Evolutionary conservation across 2,329 filamentous ascomycete species (phyloP), one percentile per base, ranked within the genome.

Genomic region (Phialophora verrucosa): DNA sequence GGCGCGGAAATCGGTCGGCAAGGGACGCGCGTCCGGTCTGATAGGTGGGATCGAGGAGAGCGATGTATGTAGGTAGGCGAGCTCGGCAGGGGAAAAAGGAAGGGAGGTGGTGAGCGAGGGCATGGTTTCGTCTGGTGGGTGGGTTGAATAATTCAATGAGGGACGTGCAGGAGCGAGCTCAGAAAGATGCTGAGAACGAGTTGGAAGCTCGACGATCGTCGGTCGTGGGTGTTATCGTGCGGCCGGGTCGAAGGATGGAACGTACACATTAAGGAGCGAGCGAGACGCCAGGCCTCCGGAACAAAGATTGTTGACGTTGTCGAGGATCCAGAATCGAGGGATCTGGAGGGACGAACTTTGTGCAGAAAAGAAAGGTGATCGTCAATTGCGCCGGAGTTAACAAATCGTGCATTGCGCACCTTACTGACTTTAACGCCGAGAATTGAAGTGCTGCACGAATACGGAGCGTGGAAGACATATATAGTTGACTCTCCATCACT

Each of bases 41-140:
- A 98, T 90, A 23, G 95, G 93, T 11, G 93, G 93, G 51, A 81
- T 81, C 67, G 93, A 89, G 7, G 88, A 86, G 75, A 99, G 92
- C 5, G 94, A 93, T 70, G 87, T 88, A 84, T 96, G 92, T 59
- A 98, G 88, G 82, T 97, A 99, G 73, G 93, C 93, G 75, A 99
- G 91, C 82, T 99, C 95, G 75, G 95, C 93, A 56, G 95, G 94
- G 62, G 93, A 97, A 79, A 98, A 90, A 73, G 92, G 89, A 53
- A 86, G 78, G 59, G 68, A 65, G 8, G 14, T 64, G 4, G 68
- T 50, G 32, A 70, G 55, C 0, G 68, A 70, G 29, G 68, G 68
- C 68, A 68, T 68, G 17, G 38, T 56, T 5, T n/a, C 8, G 56
- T 6, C 20, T n/a, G 14, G 38, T n/a, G 1, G 38, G 14, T 20